phyloP scores from a whole-genome alignment of 2,329 filamentous ascomycete species.

The Capronia epimyces region DNA sequence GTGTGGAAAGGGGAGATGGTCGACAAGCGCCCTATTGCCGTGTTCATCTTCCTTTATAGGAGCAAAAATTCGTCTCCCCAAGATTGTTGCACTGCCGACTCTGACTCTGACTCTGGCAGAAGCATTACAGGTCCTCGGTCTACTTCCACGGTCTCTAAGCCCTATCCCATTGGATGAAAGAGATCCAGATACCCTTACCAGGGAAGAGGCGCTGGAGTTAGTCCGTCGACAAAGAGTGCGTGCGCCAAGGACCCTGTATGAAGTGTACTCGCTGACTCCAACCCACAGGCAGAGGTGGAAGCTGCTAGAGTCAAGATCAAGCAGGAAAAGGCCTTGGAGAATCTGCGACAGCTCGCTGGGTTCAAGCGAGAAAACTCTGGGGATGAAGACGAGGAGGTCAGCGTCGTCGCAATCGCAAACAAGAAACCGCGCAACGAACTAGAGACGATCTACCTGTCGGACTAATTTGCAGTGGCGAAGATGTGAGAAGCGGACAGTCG shows the following conservation, averaged over 20 bases:
- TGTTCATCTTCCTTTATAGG: slow-evolving; percentile 31
- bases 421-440: slow-evolving; percentile 4
- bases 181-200: slow-evolving; percentile 23
- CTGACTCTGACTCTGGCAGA: slow-evolving; percentile 20
- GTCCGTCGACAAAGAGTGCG: slow-evolving; percentile 16
- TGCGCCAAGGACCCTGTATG: background rate
- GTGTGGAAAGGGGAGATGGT: background rate
- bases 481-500: background rate
- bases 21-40: slow-evolving; percentile 23
- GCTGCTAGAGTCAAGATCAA: slow-evolving; percentile 5
- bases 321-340: slow-evolving; percentile 1
- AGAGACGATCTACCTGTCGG: slow-evolving; percentile 5
- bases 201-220: slow-evolving; percentile 29
- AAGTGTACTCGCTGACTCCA: background rate
- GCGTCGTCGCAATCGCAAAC: background rate
- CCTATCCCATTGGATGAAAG: slow-evolving; percentile 29
- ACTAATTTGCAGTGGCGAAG: background rate
- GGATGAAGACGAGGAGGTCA: slow-evolving; percentile 9
- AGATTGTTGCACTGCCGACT: background rate
- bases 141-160: slow-evolving; percentile 31
- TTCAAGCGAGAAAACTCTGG: slow-evolving; percentile 6
- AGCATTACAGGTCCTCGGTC: slow-evolving; percentile 31
- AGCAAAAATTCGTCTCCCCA: slow-evolving; percentile 14
- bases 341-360: background rate
- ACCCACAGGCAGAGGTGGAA: slow-evolving; percentile 2